Evolutionary conservation across 345 rosid genomes (phyloP).

Genomic region (Eucalyptus sp.): DNA sequence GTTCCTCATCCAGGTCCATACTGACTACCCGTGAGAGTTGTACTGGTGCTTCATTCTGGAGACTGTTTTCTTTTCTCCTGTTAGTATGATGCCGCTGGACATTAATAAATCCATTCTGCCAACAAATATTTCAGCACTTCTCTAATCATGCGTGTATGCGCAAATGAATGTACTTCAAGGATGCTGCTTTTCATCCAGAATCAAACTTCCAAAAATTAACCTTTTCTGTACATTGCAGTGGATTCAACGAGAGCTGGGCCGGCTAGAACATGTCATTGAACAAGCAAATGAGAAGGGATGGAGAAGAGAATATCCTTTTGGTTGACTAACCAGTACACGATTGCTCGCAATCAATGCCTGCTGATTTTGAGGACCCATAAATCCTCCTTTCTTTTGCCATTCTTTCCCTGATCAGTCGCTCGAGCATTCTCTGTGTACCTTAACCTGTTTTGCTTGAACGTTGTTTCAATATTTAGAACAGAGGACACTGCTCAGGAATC

Average conservation of each 20-base stretch:
- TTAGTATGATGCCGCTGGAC: neutral
- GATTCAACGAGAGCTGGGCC: slow-evolving; percentile 28
- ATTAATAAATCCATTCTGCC: neutral
- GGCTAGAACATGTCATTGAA: slow-evolving; percentile 13
- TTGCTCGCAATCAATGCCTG: neutral
- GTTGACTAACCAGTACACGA: neutral
- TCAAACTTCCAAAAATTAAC: neutral
- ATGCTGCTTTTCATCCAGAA: neutral
- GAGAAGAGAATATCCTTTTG: slow-evolving; percentile 62
- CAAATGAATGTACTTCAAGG: neutral
- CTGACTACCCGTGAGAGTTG: neutral
- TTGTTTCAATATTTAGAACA: slow-evolving; percentile 16
- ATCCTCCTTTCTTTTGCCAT: neutral
- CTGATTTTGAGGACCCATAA: neutral
- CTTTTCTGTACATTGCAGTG: slow-evolving; percentile 7
- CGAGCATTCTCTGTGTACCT: neutral
- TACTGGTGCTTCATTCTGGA: neutral
- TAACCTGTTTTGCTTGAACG: slow-evolving; percentile 18
- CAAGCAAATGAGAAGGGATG: slow-evolving; percentile 55
- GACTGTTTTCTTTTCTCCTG: neutral
- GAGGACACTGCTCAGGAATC: slow-evolving; percentile 17
- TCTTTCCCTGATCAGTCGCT: neutral
- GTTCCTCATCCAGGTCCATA: neutral
- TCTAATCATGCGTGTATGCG: neutral
- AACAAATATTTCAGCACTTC: neutral